These are phyloP conservation scores for Neodidymelliopsis sp. DNA, from an alignment of 2,329 filamentous ascomycete genomes.

Conservation along the genomic window DNA sequence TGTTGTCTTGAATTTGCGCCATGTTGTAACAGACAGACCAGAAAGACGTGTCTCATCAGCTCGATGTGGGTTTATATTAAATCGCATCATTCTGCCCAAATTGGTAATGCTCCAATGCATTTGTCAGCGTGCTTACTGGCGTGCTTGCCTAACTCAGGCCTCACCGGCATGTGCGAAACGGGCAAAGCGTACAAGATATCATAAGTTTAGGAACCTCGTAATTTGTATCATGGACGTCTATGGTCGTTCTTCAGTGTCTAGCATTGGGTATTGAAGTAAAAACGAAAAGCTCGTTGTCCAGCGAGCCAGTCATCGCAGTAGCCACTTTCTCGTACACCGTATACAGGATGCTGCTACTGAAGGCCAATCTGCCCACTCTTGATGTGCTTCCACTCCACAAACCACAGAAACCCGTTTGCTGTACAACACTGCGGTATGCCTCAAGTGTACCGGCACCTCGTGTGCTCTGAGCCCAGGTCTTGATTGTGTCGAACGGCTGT, in stretches of 20 bases:
- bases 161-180: too few relatives aligned
- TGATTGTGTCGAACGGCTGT: slow-evolving; percentile 55
- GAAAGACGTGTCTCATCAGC: too few relatives aligned
- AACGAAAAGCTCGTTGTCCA: slow-evolving; percentile 8
- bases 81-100: neutral
- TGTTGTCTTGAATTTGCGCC: slow-evolving; percentile 2
- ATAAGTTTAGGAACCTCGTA: too few relatives aligned
- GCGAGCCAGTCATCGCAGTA: slow-evolving; percentile 10
- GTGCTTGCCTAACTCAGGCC: too few relatives aligned
- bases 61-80: too few relatives aligned
- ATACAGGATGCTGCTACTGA: slow-evolving; percentile 44
- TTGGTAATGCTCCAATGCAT: neutral
- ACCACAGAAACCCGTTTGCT: slow-evolving; percentile 30
- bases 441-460: slow-evolving; percentile 33
- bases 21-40: too few relatives aligned
- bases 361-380: slow-evolving; percentile 37
- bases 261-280: too few relatives aligned
- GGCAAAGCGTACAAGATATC: too few relatives aligned
- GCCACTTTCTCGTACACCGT: slow-evolving; percentile 43
- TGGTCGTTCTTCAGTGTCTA: too few relatives aligned
- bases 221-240: too few relatives aligned
- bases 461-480: slow-evolving; percentile 50
- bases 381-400: slow-evolving; percentile 45
- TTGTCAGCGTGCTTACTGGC: slow-evolving; percentile 6
- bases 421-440: slow-evolving; percentile 34